Conservation (phyloP, 345 rosid genomes). For the Camelina laxa region DNA sequence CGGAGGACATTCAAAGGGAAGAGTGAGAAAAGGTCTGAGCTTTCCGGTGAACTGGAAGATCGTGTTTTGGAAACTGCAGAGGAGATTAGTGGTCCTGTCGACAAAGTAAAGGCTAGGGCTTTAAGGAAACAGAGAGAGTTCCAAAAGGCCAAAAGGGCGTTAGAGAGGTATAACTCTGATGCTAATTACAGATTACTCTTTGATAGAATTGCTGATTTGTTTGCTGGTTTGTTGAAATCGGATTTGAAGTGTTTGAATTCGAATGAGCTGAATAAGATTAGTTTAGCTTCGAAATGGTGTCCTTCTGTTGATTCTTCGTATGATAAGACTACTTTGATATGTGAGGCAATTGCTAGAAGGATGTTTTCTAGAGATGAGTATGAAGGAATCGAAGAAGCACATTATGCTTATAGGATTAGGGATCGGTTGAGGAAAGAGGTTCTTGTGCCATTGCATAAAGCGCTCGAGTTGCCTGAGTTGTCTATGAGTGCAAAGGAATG, state of each 20-base stretch:
- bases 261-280: conserved; percentile 30
- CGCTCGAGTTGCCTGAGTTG: conserved; percentile 41
- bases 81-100: conserved; percentile 25
- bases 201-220: conserved; percentile 34
- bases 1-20: conserved; percentile 45
- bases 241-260: conserved; percentile 40
- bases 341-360: conserved; percentile 43
- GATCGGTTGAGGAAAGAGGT: conserved; percentile 46
- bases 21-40: conserved; percentile 26
- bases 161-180: conserved; percentile 39
- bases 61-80: conserved; percentile 50
- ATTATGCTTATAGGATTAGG: conserved; percentile 43
- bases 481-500: conserved; percentile 47
- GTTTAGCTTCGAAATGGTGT: conserved; percentile 50
- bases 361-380: conserved; percentile 43
- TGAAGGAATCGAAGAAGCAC: conserved; percentile 37
- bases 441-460: conserved; percentile 40
- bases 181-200: conserved; percentile 31
- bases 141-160: conserved; percentile 36
- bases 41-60: conserved; percentile 35
- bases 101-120: conserved; percentile 34
- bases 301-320: conserved; percentile 45
- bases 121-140: conserved; percentile 40
- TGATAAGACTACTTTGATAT: conserved; percentile 43
- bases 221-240: conserved; percentile 38